Evolutionary conservation across 768 basidiomycete species (phyloP).

Genomic region (Pleurotus djamor): DNA sequence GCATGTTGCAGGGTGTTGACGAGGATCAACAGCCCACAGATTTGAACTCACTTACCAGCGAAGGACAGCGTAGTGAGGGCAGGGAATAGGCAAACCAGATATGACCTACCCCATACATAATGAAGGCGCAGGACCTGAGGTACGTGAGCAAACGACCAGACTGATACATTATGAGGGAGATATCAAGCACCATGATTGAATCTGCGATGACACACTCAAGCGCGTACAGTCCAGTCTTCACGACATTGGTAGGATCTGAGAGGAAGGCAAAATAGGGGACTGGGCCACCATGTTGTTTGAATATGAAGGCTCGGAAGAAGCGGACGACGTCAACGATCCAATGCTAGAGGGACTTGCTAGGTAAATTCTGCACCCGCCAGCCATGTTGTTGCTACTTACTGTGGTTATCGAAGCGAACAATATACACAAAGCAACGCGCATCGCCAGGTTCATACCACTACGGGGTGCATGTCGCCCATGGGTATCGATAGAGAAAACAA

Average conservation of each 20-base stretch:
- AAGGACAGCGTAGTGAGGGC: conserved; percentile 4
- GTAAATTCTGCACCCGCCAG: not conserved
- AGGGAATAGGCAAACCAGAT: conserved; percentile 10
- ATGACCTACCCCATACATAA: conserved; percentile 14
- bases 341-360: conserved; percentile 7
- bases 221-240: conserved; percentile 10
- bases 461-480: not conserved
- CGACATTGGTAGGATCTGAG: conserved; percentile 10
- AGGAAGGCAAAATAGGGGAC: conserved; percentile 11
- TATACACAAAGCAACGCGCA: not conserved
- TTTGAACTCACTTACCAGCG: not conserved
- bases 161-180: not conserved
- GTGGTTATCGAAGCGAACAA: not conserved
- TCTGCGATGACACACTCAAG: conserved; percentile 9
- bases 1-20: not conserved
- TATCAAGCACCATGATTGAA: conserved; percentile 10
- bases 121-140: conserved; percentile 38
- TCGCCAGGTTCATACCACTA: not conserved
- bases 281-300: conserved; percentile 4
- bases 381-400: not conserved
- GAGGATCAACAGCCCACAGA: not conserved
- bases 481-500: not conserved
- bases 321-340: conserved; percentile 13
- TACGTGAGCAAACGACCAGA: not conserved
- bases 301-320: conserved; percentile 13